These are phyloP conservation scores for Hericium rajendrae DNA, from an alignment of 768 basidiomycete genomes.

Conservation along the genomic window DNA sequence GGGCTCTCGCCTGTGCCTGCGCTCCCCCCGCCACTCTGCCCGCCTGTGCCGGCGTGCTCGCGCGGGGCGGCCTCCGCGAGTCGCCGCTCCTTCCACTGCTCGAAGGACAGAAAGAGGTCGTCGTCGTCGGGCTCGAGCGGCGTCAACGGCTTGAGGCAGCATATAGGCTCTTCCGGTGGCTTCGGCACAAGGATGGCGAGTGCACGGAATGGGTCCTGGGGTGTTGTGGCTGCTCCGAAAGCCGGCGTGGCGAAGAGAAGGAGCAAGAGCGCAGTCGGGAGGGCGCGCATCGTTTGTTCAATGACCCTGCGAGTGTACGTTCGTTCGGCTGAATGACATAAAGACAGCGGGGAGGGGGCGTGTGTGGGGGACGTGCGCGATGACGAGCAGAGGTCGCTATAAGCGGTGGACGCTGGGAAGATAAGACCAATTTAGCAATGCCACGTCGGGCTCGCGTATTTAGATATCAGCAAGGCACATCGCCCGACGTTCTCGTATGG, in stretches of 20 bases:
- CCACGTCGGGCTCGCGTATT: too few species aligned
- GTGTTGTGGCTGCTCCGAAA: slow-evolving; percentile 26
- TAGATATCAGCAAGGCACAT: too few species aligned
- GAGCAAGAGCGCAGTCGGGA: neutral
- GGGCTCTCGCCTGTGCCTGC: neutral
- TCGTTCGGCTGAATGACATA: too few species aligned
- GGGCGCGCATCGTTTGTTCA: neutral
- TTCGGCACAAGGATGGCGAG: slow-evolving; percentile 40
- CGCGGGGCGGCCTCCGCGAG: slow-evolving; percentile 29
- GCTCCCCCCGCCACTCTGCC: neutral
- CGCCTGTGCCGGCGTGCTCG: neutral
- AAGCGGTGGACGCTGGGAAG: too few species aligned
- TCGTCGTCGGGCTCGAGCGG: slow-evolving; percentile 38
- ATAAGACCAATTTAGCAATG: too few species aligned
- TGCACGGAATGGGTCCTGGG: slow-evolving; percentile 53
- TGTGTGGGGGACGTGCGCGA: too few species aligned
- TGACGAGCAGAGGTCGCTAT: too few species aligned
- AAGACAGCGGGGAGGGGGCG: too few species aligned
- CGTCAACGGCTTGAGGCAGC: slow-evolving; percentile 52
- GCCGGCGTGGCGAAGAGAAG: slow-evolving; percentile 20
- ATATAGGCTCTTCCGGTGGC: slow-evolving; percentile 48
- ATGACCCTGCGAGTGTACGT: too few species aligned
- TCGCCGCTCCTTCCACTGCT: slow-evolving; percentile 81
- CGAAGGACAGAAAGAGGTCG: slow-evolving; percentile 67
- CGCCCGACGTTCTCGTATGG: too few species aligned